These are phyloP conservation scores for Chytriomyces hyalinus DNA, from an alignment of 192 early-diverging fungal genomes.

Conservation along the genomic window DNA sequence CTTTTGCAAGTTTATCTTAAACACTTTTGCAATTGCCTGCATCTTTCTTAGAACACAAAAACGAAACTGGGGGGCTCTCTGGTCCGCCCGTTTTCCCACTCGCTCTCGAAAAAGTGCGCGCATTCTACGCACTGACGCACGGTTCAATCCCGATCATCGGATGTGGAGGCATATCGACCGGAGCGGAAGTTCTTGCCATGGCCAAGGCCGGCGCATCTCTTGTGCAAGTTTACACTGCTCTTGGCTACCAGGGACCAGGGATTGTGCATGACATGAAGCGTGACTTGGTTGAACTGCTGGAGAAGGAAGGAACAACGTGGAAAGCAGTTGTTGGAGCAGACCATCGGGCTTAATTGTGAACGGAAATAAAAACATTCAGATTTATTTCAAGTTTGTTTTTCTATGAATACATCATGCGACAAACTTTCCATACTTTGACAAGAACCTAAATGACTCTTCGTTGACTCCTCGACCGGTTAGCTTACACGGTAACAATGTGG, in stretches of 20 bases:
- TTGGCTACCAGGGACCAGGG: constrained; percentile 80
- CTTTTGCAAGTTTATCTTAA: background rate
- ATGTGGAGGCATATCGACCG: constrained; percentile 82
- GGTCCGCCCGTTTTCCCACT: constrained; percentile 77
- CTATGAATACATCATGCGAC: no score
- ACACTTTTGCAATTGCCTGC: background rate
- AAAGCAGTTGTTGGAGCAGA: constrained; percentile 53
- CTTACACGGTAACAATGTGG: no score
- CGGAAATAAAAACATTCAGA: background rate
- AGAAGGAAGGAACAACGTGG: constrained; percentile 74
- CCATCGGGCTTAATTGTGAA: constrained; percentile 17
- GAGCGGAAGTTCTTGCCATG: constrained; percentile 78
- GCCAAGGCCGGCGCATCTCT: constrained; percentile 81
- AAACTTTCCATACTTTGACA: background rate
- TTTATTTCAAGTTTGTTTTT: background rate
- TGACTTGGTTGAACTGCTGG: constrained; percentile 68
- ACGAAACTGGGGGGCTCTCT: constrained; percentile 82
- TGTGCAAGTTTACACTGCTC: constrained; percentile 82
- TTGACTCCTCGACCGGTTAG: no score
- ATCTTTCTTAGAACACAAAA: constrained; percentile 39
- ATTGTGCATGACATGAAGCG: constrained; percentile 80
- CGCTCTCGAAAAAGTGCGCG: constrained; percentile 61
- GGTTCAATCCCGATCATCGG: constrained; percentile 83
- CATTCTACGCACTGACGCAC: constrained; percentile 77
- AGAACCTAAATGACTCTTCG: no score